A percentile compares a stretch with the other conserved stretches of the same genome.
These are phyloP conservation scores for Phytophthora brassicae DNA, from an alignment of 352 stramenopile genomes.

Conservation along the genomic window DNA sequence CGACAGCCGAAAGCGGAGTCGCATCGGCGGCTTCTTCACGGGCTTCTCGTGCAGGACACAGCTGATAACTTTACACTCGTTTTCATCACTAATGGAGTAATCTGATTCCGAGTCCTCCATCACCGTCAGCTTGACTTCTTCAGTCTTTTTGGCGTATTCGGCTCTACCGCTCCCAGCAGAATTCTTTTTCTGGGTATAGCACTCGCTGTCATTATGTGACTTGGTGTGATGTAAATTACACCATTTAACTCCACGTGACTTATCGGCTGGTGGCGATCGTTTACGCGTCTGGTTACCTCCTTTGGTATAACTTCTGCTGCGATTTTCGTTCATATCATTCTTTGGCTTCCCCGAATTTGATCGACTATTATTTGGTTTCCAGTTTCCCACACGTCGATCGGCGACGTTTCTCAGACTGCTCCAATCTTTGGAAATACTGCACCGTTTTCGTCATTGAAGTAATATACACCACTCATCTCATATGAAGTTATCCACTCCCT, in stretches of 20 bases:
- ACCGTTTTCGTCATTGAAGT: not conserved
- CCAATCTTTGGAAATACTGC: slow-evolving; percentile 6
- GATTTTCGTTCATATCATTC: no score
- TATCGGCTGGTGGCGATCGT: no score
- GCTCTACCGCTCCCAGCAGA: no score
- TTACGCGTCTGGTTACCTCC: no score
- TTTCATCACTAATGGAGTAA: not conserved
- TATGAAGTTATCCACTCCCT: not conserved
- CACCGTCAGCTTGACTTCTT: no score
- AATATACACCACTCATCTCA: not conserved
- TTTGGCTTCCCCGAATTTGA: not conserved
- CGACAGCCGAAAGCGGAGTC: not conserved
- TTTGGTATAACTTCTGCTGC: not conserved
- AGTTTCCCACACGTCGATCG: not conserved
- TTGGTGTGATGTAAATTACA: slow-evolving; percentile 10
- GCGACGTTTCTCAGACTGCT: slow-evolving; percentile 2
- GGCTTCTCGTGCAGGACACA: not conserved
- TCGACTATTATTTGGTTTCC: not conserved
- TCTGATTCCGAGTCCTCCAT: slow-evolving; percentile 2
- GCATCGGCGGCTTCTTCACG: not conserved
- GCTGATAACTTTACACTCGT: not conserved
- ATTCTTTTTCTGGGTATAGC: slow-evolving; percentile 8
- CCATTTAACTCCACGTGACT: not conserved
- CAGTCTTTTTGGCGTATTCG: no score
- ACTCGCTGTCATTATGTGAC: slow-evolving; percentile 11